Conservation (phyloP, 2,329 filamentous ascomycete species). For the Clarireedia paspali region DNA sequence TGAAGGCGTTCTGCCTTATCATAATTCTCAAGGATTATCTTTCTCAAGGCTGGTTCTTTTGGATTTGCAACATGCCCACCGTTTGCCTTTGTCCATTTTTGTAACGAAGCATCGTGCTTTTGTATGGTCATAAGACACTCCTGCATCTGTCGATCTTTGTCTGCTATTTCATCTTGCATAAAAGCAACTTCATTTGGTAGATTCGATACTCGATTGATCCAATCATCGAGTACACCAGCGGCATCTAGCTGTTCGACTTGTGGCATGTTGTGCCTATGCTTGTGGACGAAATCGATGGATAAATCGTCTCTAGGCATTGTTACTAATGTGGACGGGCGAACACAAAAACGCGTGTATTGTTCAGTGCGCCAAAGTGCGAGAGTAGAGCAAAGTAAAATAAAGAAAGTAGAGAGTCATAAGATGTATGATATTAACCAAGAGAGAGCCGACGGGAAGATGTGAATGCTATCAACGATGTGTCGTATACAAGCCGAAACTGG, state of each 20-base stretch:
- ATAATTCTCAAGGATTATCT: constrained; percentile 60
- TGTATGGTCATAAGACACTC: constrained; percentile 63
- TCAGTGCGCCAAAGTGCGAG: neutral
- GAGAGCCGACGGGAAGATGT: neutral
- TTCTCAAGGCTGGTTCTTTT: constrained; percentile 62
- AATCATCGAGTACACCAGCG: constrained; percentile 69
- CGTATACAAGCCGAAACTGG: neutral
- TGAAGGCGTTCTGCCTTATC: constrained; percentile 62
- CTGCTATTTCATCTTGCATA: constrained; percentile 73
- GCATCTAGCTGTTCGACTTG: constrained; percentile 53
- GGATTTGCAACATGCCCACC: constrained; percentile 67
- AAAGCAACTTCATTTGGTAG: constrained; percentile 76
- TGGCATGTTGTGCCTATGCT: constrained; percentile 46
- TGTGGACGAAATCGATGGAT: constrained; percentile 57
- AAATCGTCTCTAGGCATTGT: constrained; percentile 67
- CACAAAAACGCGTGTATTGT: constrained; percentile 3
- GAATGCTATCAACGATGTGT: neutral
- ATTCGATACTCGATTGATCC: constrained; percentile 67
- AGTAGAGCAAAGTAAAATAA: neutral
- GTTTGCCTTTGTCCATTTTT: constrained; percentile 74
- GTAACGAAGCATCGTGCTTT: constrained; percentile 65
- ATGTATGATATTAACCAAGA: neutral
- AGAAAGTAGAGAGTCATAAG: neutral
- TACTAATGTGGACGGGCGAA: constrained; percentile 42
- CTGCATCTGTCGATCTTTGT: constrained; percentile 67